Base-by-base conservation (phyloP, 2,329 filamentous ascomycete species). In the Aphanocladium album region DNA sequence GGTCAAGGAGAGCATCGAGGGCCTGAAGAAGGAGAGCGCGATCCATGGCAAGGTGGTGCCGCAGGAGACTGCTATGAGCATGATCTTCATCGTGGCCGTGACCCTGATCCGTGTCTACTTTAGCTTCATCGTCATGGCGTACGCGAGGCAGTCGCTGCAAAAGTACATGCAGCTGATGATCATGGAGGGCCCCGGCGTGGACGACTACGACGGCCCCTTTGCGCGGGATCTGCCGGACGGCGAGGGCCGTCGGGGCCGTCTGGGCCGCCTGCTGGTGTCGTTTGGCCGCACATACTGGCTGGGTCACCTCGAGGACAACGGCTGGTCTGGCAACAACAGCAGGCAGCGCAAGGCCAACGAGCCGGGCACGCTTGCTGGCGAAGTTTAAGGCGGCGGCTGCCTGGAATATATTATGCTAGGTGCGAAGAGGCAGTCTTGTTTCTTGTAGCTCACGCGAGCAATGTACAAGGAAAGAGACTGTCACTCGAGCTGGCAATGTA, bases 91-190 rank as follows among this genome's bases (percentile, higher is more conserved):
- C 63, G 82, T 83, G 35, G 74, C 82, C 2, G 83, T 96, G 64
- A 96, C 89, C 76, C 78, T 88, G 14, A 79, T 96, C 45, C 83
- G 93, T 33, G 73, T 92, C 33, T 97, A 97, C 77, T 93, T 96
- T 68, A 85, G 89, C 66, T 78, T 96, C 41, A 83, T 97, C 58
- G 86, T 96, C 72, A 86, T 96, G 75, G 86, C 90, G 7, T 95
- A 90, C 72, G 91, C 93, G 3, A 85, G 91, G 64, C 84, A 88
- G 70, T 88, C 90, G 16, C 76, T 97, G 54, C 83, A 89, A 62
- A 86, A 87, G 66, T 85, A 90, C 71, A 73, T 76, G 70, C 73
- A 76, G 60, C 60, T 75, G 49, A 71, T 74, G 69, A 72, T 75
- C 46, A 80, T 89, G 54, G 81, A 84, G 57, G 74, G 75, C 56